These are phyloP conservation scores for Dittrichia graveolens DNA, from an alignment of 129 eudicot species.

Conservation along the genomic window DNA sequence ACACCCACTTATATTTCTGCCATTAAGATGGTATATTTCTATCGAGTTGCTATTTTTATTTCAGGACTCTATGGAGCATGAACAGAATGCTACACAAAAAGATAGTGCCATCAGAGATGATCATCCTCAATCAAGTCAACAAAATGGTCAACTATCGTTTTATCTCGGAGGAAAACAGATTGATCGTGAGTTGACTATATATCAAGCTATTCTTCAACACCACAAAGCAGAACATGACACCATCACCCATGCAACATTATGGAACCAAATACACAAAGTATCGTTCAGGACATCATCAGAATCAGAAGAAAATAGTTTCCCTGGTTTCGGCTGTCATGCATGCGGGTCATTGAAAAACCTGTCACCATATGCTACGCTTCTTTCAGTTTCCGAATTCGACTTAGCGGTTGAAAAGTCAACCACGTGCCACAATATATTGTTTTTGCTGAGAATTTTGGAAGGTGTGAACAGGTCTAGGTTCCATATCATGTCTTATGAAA, in stretches of 20 bases:
- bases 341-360: conserved; percentile 26
- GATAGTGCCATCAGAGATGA: conserved; percentile 32
- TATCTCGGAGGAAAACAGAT: conserved; percentile 62
- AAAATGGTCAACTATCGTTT: conserved; percentile 52
- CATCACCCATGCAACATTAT: conserved; percentile 40
- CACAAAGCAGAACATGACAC: conserved; percentile 51
- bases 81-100: conserved; percentile 38
- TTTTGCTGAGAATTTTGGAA: conserved; percentile 69
- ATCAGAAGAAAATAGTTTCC: conserved; percentile 22
- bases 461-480: conserved; percentile 52
- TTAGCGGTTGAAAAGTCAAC: conserved; percentile 51
- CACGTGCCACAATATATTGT: conserved; percentile 53
- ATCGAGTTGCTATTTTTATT: conserved; percentile 18
- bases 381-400: conserved; percentile 41
- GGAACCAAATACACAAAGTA: conserved; percentile 65
- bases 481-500: conserved; percentile 61
- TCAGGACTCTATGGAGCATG: conserved; percentile 55
- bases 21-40: conserved; percentile 3
- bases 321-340: conserved; percentile 16
- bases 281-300: conserved; percentile 48
- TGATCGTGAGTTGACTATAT: conserved; percentile 52
- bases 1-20: background rate
- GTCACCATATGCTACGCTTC: conserved; percentile 27
- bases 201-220: conserved; percentile 68
- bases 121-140: conserved; percentile 29